Conservation (phyloP, 495 filamentous ascomycete species). For the Aspergillus steynii region DNA sequence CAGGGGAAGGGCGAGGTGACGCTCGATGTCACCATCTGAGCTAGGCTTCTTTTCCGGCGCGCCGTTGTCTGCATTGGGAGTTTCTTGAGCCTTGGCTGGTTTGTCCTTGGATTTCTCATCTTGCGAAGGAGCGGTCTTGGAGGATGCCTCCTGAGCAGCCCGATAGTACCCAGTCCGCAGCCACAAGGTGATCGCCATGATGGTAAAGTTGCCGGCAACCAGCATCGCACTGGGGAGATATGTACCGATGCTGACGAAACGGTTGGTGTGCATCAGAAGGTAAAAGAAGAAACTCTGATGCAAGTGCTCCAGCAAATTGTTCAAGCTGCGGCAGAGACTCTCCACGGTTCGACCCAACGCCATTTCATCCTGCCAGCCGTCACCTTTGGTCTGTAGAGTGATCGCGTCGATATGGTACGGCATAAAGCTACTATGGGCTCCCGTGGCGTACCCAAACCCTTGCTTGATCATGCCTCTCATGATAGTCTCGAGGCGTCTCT, state of each 20-base stretch:
- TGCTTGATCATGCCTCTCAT: slow-evolving; percentile 92
- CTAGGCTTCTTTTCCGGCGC: slow-evolving; percentile 14
- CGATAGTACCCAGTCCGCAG: slow-evolving; percentile 69
- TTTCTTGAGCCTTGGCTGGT: slow-evolving; percentile 18
- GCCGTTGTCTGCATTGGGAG: slow-evolving; percentile 15
- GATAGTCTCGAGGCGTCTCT: slow-evolving; percentile 83
- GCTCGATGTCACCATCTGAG: slow-evolving; percentile 51
- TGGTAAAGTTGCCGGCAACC: slow-evolving; percentile 89
- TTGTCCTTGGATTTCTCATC: slow-evolving; percentile 28
- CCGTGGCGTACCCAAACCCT: slow-evolving; percentile 83
- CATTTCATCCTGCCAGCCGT: slow-evolving; percentile 98
- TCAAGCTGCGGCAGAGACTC: slow-evolving; percentile 84
- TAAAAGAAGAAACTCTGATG: slow-evolving; percentile 99
- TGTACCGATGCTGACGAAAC: slow-evolving; percentile 97
- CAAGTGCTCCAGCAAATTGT: slow-evolving; percentile 94
- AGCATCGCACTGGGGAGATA: slow-evolving; percentile 97
- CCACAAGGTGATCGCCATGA: slow-evolving; percentile 93
- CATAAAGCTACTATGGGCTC: slow-evolving; percentile 92
- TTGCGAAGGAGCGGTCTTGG: slow-evolving; percentile 9
- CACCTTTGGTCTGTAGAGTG: slow-evolving; percentile 83
- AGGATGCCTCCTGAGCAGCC: slow-evolving; percentile 15
- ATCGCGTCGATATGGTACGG: slow-evolving; percentile 98
- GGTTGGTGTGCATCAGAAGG: slow-evolving; percentile 81
- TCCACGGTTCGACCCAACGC: slow-evolving; percentile 86
- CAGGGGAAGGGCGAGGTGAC: slow-evolving; percentile 76